Evolutionary conservation across 2,329 filamentous ascomycete species (phyloP).

Genomic region (Ampelomyces quisqualis): DNA sequence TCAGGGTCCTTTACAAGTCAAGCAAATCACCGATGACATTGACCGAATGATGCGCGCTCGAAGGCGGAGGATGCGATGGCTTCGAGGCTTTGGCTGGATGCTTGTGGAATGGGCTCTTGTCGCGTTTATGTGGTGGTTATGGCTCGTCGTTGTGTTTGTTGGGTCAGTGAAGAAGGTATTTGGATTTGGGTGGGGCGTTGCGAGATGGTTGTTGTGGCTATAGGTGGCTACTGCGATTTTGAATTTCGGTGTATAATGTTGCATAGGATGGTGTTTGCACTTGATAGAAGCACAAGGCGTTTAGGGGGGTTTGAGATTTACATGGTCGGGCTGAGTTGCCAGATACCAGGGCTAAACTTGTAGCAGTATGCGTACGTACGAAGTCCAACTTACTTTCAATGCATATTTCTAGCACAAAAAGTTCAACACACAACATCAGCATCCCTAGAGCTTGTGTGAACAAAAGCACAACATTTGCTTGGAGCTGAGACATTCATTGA

Average conservation of each 20-base stretch:
- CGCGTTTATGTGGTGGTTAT: slow-evolving; percentile 90
- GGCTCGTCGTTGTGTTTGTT: slow-evolving; percentile 80
- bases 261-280: slow-evolving; percentile 3
- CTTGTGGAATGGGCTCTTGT: slow-evolving; percentile 85
- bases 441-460: no score
- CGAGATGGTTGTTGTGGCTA: slow-evolving; percentile 80
- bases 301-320: neutral
- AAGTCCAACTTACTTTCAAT: no score
- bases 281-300: neutral
- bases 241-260: slow-evolving; percentile 3
- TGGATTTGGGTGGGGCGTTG: slow-evolving; percentile 58
- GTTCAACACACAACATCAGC: no score
- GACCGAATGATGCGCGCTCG: slow-evolving; percentile 68
- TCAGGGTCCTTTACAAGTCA: slow-evolving; percentile 75
- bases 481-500: no score
- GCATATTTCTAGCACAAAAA: no score
- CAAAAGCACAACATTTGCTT: no score
- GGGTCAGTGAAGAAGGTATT: slow-evolving; percentile 65
- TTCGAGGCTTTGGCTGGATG: slow-evolving; percentile 75
- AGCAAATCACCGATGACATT: slow-evolving; percentile 76
- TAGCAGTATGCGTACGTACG: no score
- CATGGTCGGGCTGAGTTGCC: neutral
- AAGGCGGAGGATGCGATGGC: slow-evolving; percentile 71
- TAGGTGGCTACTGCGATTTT: slow-evolving; percentile 9
- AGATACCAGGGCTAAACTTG: neutral